These are phyloP conservation scores for Parastagonospora nodorum DNA, from an alignment of 2,329 filamentous ascomycete genomes.

Conservation along the genomic window DNA sequence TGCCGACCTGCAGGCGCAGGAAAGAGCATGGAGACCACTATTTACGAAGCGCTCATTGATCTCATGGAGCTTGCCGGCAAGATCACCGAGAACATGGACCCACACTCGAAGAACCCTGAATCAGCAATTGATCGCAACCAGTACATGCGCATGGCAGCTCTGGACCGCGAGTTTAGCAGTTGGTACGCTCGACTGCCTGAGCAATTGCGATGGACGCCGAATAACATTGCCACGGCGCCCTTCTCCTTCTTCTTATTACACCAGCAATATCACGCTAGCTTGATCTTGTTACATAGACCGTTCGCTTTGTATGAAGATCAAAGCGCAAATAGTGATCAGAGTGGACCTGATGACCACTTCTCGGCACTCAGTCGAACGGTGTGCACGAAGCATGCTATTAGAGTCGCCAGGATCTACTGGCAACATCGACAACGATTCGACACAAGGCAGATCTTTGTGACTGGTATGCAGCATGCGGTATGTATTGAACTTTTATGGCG, in stretches of 20 bases:
- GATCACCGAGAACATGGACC: slow-evolving; percentile 54
- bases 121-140: slow-evolving; percentile 52
- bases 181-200: slow-evolving; percentile 61
- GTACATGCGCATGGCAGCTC: slow-evolving; percentile 57
- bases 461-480: slow-evolving; percentile 58
- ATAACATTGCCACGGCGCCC: slow-evolving; percentile 43
- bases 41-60: slow-evolving; percentile 59
- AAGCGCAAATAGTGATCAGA: slow-evolving; percentile 39
- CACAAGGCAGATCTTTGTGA: slow-evolving; percentile 57
- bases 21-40: slow-evolving; percentile 45
- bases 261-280: slow-evolving; percentile 60
- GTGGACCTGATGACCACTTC: slow-evolving; percentile 49
- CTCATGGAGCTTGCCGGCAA: slow-evolving; percentile 62
- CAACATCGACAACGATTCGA: slow-evolving; percentile 60
- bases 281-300: slow-evolving; percentile 60
- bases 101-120: slow-evolving; percentile 31
- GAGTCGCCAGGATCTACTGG: slow-evolving; percentile 60
- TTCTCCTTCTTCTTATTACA: slow-evolving; percentile 59
- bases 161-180: slow-evolving; percentile 60
- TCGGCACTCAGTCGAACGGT: slow-evolving; percentile 57
- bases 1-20: slow-evolving; percentile 41
- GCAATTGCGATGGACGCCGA: slow-evolving; percentile 43
- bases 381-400: slow-evolving; percentile 61
- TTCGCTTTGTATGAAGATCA: slow-evolving; percentile 59
- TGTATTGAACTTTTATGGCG: slow-evolving; percentile 8